These are phyloP conservation scores for Metroxylon sagu DNA, from an alignment of 176 grass and related monocot genomes.

Conservation along the genomic window DNA sequence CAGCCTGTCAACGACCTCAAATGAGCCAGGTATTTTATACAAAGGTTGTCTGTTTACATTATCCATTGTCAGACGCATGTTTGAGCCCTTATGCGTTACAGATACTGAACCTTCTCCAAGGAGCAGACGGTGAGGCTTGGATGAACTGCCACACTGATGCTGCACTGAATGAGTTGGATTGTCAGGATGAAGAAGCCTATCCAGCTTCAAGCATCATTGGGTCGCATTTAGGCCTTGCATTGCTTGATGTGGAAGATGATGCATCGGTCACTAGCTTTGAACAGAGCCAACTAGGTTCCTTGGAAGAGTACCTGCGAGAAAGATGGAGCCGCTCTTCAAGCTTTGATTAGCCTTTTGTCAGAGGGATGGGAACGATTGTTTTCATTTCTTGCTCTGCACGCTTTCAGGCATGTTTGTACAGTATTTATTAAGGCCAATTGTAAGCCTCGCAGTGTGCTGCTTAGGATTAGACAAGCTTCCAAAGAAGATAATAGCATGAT, in stretches of 20 bases:
- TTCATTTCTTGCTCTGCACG: no score
- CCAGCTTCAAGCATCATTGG: neutral
- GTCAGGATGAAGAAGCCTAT: slow-evolving; percentile 6
- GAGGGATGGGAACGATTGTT: no score
- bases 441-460: no score
- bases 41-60: no score
- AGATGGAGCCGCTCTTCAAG: slow-evolving; percentile 8
- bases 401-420: no score
- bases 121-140: slow-evolving; percentile 19
- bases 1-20: slow-evolving; percentile 51
- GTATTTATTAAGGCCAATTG: no score
- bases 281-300: neutral
- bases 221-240: neutral
- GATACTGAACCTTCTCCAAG: slow-evolving; percentile 52
- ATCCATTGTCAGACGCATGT: no score
- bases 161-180: slow-evolving; percentile 13
- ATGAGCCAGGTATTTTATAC: slow-evolving; percentile 43
- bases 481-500: no score
- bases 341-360: neutral
- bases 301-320: neutral
- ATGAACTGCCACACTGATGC: slow-evolving; percentile 8
- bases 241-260: neutral
- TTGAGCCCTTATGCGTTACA: slow-evolving; percentile 4
- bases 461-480: no score
- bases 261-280: neutral